Evolutionary conservation across 805 yeast species (phyloP).

Genomic region (Debaryomyces castellii): DNA sequence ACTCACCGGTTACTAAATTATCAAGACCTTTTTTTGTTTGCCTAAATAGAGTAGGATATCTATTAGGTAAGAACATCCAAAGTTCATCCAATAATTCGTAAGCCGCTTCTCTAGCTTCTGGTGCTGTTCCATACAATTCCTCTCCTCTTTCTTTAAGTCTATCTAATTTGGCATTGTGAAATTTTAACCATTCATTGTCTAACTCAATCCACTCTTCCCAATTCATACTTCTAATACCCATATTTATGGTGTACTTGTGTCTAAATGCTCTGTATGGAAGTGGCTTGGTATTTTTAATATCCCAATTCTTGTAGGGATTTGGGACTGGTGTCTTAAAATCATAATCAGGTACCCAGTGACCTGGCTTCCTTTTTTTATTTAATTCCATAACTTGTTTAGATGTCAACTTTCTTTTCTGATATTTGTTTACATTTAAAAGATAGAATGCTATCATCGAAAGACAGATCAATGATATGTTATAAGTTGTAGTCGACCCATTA

Average conservation of each 20-base stretch:
- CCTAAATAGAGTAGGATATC: conserved; percentile 57
- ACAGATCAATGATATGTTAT: conserved; percentile 1
- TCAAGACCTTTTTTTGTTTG: conserved; percentile 47
- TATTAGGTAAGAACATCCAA: conserved; percentile 49
- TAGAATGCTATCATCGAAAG: not conserved
- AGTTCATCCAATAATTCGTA: conserved; percentile 56
- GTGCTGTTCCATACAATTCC: conserved; percentile 50
- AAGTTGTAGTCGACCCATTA: conserved; percentile 2
- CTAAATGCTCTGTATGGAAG: conserved; percentile 67
- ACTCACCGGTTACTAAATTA: conserved; percentile 55
- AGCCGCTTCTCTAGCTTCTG: conserved; percentile 53
- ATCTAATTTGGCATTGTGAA: conserved; percentile 50
- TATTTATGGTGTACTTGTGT: conserved; percentile 61
- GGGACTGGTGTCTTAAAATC: conserved; percentile 51
- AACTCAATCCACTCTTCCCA: conserved; percentile 65
- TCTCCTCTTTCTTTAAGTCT: conserved; percentile 48
- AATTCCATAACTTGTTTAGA: conserved; percentile 3
- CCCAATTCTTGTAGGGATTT: conserved; percentile 48
- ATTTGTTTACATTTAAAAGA: not conserved
- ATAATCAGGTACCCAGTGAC: conserved; percentile 54
- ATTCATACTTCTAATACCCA: conserved; percentile 68
- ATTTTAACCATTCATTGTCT: conserved; percentile 63
- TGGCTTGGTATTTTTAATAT: conserved; percentile 48
- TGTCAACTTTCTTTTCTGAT: not conserved
- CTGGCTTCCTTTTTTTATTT: conserved; percentile 47